Percentiles rank a stretch among this genome's conserved stretches.
Conservation (phyloP, 768 basidiomycete species). For the Suillus weaverae region DNA sequence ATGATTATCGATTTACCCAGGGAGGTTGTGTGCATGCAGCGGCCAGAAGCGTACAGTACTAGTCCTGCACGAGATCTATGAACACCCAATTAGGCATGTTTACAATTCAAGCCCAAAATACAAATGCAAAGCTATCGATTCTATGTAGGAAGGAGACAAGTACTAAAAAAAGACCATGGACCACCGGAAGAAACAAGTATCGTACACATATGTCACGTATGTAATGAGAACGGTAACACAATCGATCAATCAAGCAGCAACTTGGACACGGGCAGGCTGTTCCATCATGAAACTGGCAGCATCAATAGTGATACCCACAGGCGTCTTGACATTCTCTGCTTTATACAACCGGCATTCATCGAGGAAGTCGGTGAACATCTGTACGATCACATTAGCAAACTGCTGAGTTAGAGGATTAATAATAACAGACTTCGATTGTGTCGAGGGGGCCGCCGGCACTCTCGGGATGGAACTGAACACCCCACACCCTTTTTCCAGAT, state of each 20-base stretch:
- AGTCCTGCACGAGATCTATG: neutral
- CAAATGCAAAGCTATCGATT: neutral
- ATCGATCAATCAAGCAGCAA: conserved; percentile 25
- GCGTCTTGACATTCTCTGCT: conserved; percentile 29
- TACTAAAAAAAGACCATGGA: neutral
- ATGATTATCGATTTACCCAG: neutral
- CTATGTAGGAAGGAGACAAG: neutral
- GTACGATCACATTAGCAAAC: neutral
- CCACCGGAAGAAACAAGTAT: conserved; percentile 3
- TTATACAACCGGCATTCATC: conserved; percentile 71
- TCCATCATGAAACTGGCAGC: conserved; percentile 22
- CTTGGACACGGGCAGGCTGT: conserved; percentile 26
- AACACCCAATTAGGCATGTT: conserved; percentile 9
- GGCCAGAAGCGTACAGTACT: too few species aligned
- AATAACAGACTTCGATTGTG: conserved; percentile 80
- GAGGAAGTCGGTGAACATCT: conserved; percentile 97
- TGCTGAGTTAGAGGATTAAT: too few species aligned
- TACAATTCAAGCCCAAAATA: neutral
- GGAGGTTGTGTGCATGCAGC: neutral
- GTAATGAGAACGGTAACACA: neutral
- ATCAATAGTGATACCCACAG: conserved; percentile 16
- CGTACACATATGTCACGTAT: conserved; percentile 17
- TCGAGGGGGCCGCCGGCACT: conserved; percentile 98
- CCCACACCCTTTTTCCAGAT: conserved; percentile 92
- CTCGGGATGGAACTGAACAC: conserved; percentile 99